These are phyloP conservation scores for Gonium pectorale DNA, from an alignment of 139 green algal species.

Conservation along the genomic window DNA sequence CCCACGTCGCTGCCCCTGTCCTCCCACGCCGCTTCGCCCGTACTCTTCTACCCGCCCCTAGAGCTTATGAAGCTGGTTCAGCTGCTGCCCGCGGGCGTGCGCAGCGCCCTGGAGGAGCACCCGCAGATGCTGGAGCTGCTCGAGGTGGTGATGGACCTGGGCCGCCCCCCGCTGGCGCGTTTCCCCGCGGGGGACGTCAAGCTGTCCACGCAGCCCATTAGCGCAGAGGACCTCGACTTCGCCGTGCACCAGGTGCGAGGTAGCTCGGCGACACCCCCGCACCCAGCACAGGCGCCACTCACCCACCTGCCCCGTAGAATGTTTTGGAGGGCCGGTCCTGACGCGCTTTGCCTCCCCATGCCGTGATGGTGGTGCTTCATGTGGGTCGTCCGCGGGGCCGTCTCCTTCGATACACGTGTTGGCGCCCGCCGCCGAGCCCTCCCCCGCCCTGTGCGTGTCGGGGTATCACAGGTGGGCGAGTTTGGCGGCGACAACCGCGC, in stretches of 20 bases:
- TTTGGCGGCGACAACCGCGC: slow-evolving; percentile 94
- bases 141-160: slow-evolving; percentile 77
- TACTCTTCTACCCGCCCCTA: too few species aligned
- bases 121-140: slow-evolving; percentile 52
- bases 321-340: too few species aligned
- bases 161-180: slow-evolving; percentile 77
- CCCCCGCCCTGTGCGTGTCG: background rate
- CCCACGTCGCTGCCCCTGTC: too few species aligned
- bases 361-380: too few species aligned
- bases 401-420: too few species aligned
- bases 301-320: too few species aligned
- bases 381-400: too few species aligned
- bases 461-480: slow-evolving; percentile 68
- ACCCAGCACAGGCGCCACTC: too few species aligned
- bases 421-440: background rate
- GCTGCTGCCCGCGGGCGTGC: slow-evolving; percentile 52
- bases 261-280: too few species aligned
- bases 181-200: slow-evolving; percentile 76
- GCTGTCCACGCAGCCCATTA: slow-evolving; percentile 66
- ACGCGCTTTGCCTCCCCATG: too few species aligned
- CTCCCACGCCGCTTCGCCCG: too few species aligned
- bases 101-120: slow-evolving; percentile 47
- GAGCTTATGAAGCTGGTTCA: slow-evolving; percentile 62
- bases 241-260: slow-evolving; percentile 69
- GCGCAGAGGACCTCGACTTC: slow-evolving; percentile 76